Base-by-base conservation (phyloP, 495 filamentous ascomycete genomes). In the Bryoglossum gracile region DNA sequence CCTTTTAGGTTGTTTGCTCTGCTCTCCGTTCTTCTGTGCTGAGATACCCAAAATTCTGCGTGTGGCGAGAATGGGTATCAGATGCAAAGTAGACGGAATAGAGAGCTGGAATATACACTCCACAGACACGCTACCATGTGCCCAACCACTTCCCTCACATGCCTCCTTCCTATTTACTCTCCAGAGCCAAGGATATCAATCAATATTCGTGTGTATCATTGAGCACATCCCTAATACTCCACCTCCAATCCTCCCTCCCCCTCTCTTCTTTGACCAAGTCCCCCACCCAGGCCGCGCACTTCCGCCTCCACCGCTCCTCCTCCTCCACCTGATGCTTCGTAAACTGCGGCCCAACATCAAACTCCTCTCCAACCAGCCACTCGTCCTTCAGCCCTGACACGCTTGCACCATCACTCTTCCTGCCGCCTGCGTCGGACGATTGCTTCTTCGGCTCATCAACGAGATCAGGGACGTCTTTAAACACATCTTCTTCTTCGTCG, bases 291-390 rank as follows among this genome's bases (percentile, higher is more conserved):
- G 76, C 80, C 51, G 82, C 80, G 37, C 88, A 85, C 63, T 87
- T 88, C 62, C 80, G 77, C 54, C 83, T 75, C 94, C 92, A 98
- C 55, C 85, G 75, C 43, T 85, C 83, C 67, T 98, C 92, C 65
- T 97, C 92, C 50, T 89, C 89, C 46, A 85, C 68, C 64, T 96
- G 91, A 32, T 88, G 76, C 53, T 81, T 76, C 40, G 97, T 83
- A 61, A 96, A 98, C 65, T 89, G 87, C 4, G 94, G 94, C 1
- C 92, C 92, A 38, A 98, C 86, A 63, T 98, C 92, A 61, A 97
- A 98, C 63, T 97, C 92, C 65, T 98, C 92, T 10, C 87, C 89
- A 21, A 94, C 86, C 23, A 88, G 75, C 76, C 84, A 87, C 57
- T 89, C 84, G 50, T 89, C 84, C 45, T 78, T 75, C 47, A 83